phyloP scores from a whole-genome alignment of 305 asterid genomes.

The Withania somnifera region DNA sequence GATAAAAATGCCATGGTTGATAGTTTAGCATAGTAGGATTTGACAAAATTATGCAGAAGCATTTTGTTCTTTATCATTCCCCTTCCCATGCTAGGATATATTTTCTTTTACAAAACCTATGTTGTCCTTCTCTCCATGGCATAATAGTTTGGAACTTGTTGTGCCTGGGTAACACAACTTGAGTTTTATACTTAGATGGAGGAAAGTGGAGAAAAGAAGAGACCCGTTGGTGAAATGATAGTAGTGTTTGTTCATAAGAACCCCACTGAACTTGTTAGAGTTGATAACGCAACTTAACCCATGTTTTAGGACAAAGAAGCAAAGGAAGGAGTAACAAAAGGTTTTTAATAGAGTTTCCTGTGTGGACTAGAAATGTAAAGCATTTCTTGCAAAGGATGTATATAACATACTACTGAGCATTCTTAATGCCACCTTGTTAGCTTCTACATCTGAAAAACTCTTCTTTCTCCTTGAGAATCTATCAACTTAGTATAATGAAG shows the following conservation, averaged over 20 bases:
- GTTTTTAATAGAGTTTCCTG: background rate
- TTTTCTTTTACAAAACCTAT: background rate
- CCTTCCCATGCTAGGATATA: background rate
- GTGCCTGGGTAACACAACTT: background rate
- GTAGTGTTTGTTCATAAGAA: background rate
- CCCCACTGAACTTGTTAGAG: background rate
- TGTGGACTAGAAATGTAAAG: background rate
- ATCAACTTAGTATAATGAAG: background rate
- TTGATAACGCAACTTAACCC: background rate
- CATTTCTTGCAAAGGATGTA: background rate
- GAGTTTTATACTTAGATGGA: background rate
- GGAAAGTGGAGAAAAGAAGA: background rate
- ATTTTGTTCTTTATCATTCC: background rate
- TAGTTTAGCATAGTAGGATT: background rate
- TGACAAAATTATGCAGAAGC: background rate
- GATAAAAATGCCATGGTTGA: background rate
- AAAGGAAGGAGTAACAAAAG: background rate
- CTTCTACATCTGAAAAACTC: background rate
- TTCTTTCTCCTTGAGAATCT: background rate
- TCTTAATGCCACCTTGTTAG: background rate
- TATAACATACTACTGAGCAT: background rate
- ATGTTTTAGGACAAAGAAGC: background rate
- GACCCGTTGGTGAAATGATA: background rate
- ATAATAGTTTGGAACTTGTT: background rate
- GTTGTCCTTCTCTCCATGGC: background rate